Evolutionary conservation across 2,329 filamentous ascomycete species (phyloP).

Genomic region (Ilyonectria destructans): DNA sequence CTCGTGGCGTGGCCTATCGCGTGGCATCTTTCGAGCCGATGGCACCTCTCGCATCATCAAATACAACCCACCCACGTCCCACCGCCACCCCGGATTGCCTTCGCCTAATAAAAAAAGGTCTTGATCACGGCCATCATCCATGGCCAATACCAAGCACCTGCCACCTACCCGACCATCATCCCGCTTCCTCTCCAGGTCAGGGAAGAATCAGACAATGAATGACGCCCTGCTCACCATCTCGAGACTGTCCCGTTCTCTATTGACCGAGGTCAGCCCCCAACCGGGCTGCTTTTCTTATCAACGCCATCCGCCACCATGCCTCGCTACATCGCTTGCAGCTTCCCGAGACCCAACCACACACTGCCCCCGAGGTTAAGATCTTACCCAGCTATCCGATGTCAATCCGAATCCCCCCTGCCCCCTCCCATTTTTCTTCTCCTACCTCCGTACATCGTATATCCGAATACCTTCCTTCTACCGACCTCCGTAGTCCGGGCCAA

Average conservation of each 20-base stretch:
- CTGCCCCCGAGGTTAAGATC: neutral
- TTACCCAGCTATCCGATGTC: constrained; percentile 3
- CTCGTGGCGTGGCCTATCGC: neutral
- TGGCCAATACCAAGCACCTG: neutral
- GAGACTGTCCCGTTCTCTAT: neutral
- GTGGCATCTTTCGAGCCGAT: neutral
- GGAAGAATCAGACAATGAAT: constrained; percentile 5
- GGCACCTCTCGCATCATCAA: neutral
- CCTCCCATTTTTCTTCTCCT: neutral
- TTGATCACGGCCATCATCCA: neutral
- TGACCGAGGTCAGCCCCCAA: constrained; percentile 6
- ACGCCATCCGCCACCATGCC: constrained; percentile 6
- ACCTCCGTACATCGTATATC: neutral
- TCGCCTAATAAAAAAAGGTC: neutral
- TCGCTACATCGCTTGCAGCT: neutral
- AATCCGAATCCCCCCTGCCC: neutral
- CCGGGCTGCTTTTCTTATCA: neutral
- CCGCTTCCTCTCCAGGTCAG: neutral
- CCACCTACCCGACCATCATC: neutral
- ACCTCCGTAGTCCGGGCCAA: constrained; percentile 1
- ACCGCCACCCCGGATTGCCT: neutral
- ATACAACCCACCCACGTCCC: neutral
- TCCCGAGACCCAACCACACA: too few species aligned
- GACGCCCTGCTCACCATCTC: neutral
- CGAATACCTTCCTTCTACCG: neutral